Evolutionary conservation across 73 alveolate genomes (phyloP), one percentile per base, ranked within the genome.

Genomic region (Paramecium octaurelia): DNA sequence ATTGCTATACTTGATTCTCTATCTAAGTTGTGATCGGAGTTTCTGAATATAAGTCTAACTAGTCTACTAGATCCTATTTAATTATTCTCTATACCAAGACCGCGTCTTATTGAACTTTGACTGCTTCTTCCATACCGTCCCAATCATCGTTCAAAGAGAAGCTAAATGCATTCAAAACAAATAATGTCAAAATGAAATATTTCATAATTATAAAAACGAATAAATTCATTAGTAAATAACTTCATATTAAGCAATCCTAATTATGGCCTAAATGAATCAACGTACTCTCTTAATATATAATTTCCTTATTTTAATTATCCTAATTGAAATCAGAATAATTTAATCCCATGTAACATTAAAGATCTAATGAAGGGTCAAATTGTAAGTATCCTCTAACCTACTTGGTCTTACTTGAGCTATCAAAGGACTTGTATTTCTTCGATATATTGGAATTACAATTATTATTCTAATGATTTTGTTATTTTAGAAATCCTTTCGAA

Each of bases 311-410:
- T 18, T 48, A 18, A 21, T 76, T 40, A 20, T 21, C 46, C 20
- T 35, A n/a, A 76, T 73, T 16, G 68, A 71, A 42, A 76, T 40
- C 5, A 44, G 44, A 18, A 10, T 76, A 8, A 34, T 43, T 76
- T 18, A 3, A n/a, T 73, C 5, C 24, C 36, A 1, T 58, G 76
- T 48, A 44, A 92, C 5, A 14, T n/a, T 42, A 46, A 92, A 95
- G 54, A 92, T 86, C 18, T 88, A 85, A 85, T 97, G 97, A 24
- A 97, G n/a, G 23, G 98, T 96, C 80, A 97, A 69, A 73, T 93
- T 92, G 36, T 96, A 95, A 1, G 97, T 98, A 93, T 97, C 98
- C 76, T 97, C 99, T 24, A 97, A 88, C 98, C 96, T 96, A 43
- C 97, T 95, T 1, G 98, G 98, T n/a, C 96, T 94, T 10, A 97